Conservation (phyloP, 768 basidiomycete genomes). For the Mycena haematopus region DNA sequence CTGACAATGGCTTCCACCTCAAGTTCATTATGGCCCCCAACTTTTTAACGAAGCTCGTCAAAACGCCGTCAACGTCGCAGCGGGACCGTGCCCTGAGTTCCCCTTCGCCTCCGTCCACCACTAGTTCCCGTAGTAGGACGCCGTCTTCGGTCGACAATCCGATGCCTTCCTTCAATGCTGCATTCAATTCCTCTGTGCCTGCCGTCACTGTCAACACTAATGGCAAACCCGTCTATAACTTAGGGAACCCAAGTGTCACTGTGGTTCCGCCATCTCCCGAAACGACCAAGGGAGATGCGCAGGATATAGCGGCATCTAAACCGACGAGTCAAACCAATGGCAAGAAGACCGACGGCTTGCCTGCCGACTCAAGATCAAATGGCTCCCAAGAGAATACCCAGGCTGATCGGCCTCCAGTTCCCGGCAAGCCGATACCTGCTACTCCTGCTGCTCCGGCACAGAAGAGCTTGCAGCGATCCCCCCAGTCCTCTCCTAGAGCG, state of each 20-base stretch:
- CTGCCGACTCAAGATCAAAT: neutral
- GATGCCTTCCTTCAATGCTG: constrained; percentile 22
- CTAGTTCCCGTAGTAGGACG: constrained; percentile 32
- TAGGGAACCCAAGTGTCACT: constrained; percentile 47
- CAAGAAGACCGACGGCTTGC: constrained; percentile 17
- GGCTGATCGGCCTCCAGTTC: constrained; percentile 1
- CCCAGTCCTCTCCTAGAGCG: constrained; percentile 27
- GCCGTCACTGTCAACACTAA: constrained; percentile 32
- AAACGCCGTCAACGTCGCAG: constrained; percentile 34
- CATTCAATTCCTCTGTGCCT: constrained; percentile 32
- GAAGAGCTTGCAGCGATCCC: too few relatives aligned
- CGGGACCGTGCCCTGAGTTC: constrained; percentile 41
- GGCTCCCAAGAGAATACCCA: constrained; percentile 6
- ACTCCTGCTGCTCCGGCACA: constrained; percentile 27
- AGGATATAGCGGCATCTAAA: constrained; percentile 35
- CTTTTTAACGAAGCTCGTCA: constrained; percentile 48
- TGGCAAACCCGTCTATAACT: neutral
- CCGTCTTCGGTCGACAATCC: constrained; percentile 30
- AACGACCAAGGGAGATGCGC: constrained; percentile 34
- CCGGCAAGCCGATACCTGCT: constrained; percentile 25
- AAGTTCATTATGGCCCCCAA: constrained; percentile 43
- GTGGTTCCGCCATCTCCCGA: constrained; percentile 54
- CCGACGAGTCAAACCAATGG: constrained; percentile 26
- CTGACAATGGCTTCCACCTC: neutral
- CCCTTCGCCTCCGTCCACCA: constrained; percentile 35